Percentiles rank a stretch among this genome's conserved stretches.
These are phyloP conservation scores for Entophlyctis helioformis DNA, from an alignment of 192 early-diverging fungal species.

Conservation along the genomic window DNA sequence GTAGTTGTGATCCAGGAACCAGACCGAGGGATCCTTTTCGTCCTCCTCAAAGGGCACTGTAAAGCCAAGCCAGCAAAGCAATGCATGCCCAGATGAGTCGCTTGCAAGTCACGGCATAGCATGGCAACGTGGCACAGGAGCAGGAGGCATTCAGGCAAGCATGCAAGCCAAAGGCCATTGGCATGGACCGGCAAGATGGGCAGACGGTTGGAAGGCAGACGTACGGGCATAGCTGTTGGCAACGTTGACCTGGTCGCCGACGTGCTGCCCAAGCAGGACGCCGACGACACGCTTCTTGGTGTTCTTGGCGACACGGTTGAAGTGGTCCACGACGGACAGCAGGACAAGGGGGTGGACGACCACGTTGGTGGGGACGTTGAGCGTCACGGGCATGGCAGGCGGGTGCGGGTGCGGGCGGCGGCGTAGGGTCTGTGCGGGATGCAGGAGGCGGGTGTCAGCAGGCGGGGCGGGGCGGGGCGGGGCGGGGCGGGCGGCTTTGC, in stretches of 20 bases:
- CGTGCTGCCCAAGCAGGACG: conserved; percentile 83
- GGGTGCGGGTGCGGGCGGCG: background rate
- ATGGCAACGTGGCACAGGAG: background rate
- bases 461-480: too few relatives aligned
- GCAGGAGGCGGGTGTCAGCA: too few relatives aligned
- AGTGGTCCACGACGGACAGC: conserved; percentile 98
- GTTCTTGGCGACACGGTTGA: conserved; percentile 88
- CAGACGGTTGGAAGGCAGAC: too few relatives aligned
- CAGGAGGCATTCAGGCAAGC: background rate
- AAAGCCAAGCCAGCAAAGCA: conserved; percentile 4
- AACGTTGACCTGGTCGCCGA: conserved; percentile 82
- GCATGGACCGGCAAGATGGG: background rate
- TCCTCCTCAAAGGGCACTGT: conserved; percentile 99
- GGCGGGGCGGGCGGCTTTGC: too few relatives aligned
- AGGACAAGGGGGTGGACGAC: conserved; percentile 95
- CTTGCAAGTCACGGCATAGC: too few relatives aligned
- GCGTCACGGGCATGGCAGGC: conserved; percentile 8
- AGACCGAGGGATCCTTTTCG: conserved; percentile 92
- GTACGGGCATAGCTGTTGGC: conserved; percentile 96
- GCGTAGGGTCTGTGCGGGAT: background rate
- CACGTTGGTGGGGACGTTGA: conserved; percentile 31
- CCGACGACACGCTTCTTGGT: conserved; percentile 96
- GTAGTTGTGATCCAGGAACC: conserved; percentile 99
- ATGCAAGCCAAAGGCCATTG: too few relatives aligned
- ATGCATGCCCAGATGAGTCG: background rate